Evolutionary conservation across 768 basidiomycete species (phyloP).

Genomic region (Lactarius hengduanensis): DNA sequence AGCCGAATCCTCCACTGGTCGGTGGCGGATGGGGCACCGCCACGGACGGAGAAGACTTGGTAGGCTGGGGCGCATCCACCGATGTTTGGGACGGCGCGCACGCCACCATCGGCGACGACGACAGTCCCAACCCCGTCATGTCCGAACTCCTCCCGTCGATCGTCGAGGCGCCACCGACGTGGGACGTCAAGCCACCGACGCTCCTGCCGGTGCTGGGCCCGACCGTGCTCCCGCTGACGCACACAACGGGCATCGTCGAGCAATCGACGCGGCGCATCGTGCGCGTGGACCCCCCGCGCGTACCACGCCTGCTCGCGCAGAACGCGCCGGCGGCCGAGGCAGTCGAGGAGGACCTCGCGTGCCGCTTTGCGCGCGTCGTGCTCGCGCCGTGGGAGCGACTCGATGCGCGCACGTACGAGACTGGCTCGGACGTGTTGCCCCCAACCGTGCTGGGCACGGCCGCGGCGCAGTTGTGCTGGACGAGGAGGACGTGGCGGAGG

Average conservation of each 20-base stretch:
- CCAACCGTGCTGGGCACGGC: conserved; percentile 39
- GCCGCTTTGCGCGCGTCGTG: conserved; percentile 48
- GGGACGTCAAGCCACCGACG: conserved; percentile 19
- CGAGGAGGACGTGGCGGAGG: conserved; percentile 3
- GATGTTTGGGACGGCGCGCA: neutral
- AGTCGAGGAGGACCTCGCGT: conserved; percentile 50
- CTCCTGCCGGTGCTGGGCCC: conserved; percentile 52
- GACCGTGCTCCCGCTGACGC: conserved; percentile 56
- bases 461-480: conserved; percentile 39
- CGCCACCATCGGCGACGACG: neutral
- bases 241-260: conserved; percentile 65
- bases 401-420: conserved; percentile 35
- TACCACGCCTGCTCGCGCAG: conserved; percentile 29
- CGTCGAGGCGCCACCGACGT: conserved; percentile 15
- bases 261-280: conserved; percentile 58
- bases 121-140: neutral
- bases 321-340: conserved; percentile 28
- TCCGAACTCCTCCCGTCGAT: conserved; percentile 3
- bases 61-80: conserved; percentile 24
- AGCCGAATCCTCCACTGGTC: neutral
- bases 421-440: conserved; percentile 35
- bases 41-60: neutral
- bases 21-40: conserved; percentile 13
- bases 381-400: conserved; percentile 55
- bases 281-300: conserved; percentile 42